Percentiles rank a stretch among this genome's conserved stretches.
phyloP scores from a whole-genome alignment of 257 asterid species.

The Nicotiana tomentosiformis region DNA sequence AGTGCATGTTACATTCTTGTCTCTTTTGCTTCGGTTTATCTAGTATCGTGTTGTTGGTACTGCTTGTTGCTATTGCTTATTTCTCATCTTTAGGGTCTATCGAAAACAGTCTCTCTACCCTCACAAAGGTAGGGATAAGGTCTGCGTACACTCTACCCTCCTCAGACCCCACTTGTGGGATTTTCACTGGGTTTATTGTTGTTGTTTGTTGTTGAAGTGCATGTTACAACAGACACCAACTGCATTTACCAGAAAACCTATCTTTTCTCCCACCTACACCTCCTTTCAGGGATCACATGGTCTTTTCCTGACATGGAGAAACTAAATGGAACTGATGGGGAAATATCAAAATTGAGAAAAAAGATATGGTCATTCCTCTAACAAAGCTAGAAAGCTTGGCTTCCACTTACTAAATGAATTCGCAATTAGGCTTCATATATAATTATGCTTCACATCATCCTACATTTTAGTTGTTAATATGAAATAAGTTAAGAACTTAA shows the following conservation, averaged over 20 bases:
- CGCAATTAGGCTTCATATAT: not conserved
- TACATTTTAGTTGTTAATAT: not conserved
- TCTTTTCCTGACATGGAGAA: not conserved
- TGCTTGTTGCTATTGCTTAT: no score
- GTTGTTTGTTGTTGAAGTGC: not conserved
- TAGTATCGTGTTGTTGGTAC: no score
- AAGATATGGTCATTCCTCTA: not conserved
- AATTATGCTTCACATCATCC: not conserved
- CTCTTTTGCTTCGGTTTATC: no score
- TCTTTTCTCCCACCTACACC: not conserved
- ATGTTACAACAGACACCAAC: not conserved
- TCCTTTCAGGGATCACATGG: not conserved
- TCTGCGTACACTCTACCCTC: no score
- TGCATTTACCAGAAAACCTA: not conserved
- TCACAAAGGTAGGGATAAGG: no score
- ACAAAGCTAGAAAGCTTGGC: constrained; percentile 2
- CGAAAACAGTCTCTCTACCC: no score
- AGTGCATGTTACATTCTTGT: not conserved
- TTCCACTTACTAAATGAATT: not conserved
- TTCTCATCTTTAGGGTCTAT: no score
- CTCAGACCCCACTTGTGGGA: no score
- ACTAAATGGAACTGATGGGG: not conserved
- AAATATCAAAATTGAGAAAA: not conserved
- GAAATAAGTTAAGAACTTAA: not conserved
- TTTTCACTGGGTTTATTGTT: no score